Conservation (phyloP, 345 rosid species). For the Lepidium didymum region DNA sequence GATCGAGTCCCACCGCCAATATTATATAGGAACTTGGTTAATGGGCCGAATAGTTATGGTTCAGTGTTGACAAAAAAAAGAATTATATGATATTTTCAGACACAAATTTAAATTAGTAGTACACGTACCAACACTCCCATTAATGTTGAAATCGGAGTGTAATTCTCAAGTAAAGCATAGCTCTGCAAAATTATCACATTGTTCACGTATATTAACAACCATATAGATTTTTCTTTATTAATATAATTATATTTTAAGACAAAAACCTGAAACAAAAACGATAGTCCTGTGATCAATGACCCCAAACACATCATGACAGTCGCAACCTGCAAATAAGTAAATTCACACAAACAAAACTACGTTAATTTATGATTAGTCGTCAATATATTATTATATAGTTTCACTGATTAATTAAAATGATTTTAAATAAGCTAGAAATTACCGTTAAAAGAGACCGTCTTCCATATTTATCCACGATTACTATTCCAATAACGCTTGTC, state of each 20-base stretch:
- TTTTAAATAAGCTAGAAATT: background rate
- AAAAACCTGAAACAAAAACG: slow-evolving; percentile 57
- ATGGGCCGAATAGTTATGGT: too few relatives aligned
- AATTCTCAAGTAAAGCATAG: background rate
- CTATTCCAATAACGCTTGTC: slow-evolving; percentile 54
- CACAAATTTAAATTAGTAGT: background rate
- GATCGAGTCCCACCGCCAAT: too few relatives aligned
- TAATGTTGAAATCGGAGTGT: slow-evolving; percentile 21
- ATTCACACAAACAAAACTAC: background rate
- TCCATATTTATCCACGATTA: slow-evolving; percentile 67
- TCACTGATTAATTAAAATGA: background rate
- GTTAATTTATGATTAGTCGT: background rate
- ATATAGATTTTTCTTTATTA: background rate
- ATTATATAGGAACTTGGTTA: too few relatives aligned
- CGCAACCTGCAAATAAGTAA: slow-evolving; percentile 42
- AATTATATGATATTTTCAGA: background rate
- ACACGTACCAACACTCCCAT: slow-evolving; percentile 22
- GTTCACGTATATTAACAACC: background rate
- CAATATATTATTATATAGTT: background rate
- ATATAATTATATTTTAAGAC: background rate
- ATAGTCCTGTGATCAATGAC: slow-evolving; percentile 49
- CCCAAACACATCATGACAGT: slow-evolving; percentile 76
- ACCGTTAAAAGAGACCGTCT: slow-evolving; percentile 69
- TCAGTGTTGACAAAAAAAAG: background rate
- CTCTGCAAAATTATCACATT: slow-evolving; percentile 21